phyloP scores from a whole-genome alignment of 1,139 yeast genomes.

The Magnusiomyces suaveolens region DNA sequence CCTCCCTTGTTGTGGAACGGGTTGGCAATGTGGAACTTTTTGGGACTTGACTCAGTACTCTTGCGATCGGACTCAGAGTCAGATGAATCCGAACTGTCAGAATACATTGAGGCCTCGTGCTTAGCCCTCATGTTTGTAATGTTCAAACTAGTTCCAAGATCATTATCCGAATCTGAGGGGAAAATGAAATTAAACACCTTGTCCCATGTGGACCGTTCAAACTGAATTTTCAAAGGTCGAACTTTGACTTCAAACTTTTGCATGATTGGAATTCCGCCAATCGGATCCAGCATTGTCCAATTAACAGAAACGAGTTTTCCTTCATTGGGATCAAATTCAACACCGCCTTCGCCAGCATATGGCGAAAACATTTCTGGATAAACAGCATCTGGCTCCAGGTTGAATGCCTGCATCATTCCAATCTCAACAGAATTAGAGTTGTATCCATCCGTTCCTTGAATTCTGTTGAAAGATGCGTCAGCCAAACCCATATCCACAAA shows the following conservation, averaged over 20 bases:
- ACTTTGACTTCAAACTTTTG: constrained; percentile 41
- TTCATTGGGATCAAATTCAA: constrained; percentile 21
- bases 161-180: constrained; percentile 38
- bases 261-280: constrained; percentile 76
- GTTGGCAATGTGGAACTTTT: background rate
- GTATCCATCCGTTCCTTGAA: constrained; percentile 53
- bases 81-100: constrained; percentile 1
- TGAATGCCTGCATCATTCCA: constrained; percentile 60
- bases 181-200: constrained; percentile 54
- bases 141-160: constrained; percentile 20
- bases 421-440: constrained; percentile 53
- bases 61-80: constrained; percentile 7
- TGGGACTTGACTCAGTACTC: background rate
- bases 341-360: constrained; percentile 22
- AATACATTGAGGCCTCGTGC: constrained; percentile 7
- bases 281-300: constrained; percentile 71
- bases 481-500: constrained; percentile 66
- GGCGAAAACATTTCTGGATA: constrained; percentile 71
- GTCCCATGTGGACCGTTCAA: constrained; percentile 62
- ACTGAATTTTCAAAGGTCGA: constrained; percentile 60
- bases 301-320: constrained; percentile 41
- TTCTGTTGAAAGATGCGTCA: constrained; percentile 50
- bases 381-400: constrained; percentile 47
- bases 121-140: constrained; percentile 10
- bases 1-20: background rate